phyloP scores from a whole-genome alignment of 2,329 filamentous ascomycete genomes.

The Dactylellina leptospora region DNA sequence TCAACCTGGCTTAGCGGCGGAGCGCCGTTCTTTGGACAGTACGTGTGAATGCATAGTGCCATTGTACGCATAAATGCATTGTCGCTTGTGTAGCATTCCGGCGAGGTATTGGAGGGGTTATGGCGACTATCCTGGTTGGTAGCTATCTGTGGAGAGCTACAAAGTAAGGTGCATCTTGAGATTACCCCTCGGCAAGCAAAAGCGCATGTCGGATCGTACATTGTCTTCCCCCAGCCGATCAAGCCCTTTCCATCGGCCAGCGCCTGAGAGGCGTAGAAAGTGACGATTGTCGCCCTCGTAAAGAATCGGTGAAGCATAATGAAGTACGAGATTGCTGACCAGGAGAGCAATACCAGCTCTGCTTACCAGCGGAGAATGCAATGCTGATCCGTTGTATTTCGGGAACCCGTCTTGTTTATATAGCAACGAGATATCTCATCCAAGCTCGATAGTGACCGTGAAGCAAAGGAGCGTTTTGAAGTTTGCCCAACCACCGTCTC shows the following conservation, averaged over 20 bases:
- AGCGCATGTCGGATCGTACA: constrained; percentile 60
- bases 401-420: too few species aligned
- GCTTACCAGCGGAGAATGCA: too few species aligned
- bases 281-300: background rate
- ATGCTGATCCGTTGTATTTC: too few species aligned
- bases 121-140: constrained; percentile 57
- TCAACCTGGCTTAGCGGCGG: constrained; percentile 53
- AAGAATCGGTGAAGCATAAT: constrained; percentile 6
- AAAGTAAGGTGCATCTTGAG: constrained; percentile 56
- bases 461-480: too few species aligned
- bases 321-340: background rate
- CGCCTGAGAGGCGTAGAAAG: background rate
- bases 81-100: constrained; percentile 58
- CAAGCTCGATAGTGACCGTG: too few species aligned
- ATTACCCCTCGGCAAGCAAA: constrained; percentile 58
- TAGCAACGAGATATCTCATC: too few species aligned
- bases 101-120: constrained; percentile 54
- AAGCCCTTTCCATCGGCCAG: constrained; percentile 56
- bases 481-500: too few species aligned
- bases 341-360: too few species aligned
- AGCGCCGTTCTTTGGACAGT: constrained; percentile 57
- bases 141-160: constrained; percentile 56
- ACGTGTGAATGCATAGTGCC: constrained; percentile 59
- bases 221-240: constrained; percentile 60
- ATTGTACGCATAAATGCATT: constrained; percentile 59